Percentiles rank a stretch among this genome's conserved stretches.
Evolutionary conservation across 495 filamentous ascomycete genomes (phyloP).

Genomic region (Astrocystis sublimbata): DNA sequence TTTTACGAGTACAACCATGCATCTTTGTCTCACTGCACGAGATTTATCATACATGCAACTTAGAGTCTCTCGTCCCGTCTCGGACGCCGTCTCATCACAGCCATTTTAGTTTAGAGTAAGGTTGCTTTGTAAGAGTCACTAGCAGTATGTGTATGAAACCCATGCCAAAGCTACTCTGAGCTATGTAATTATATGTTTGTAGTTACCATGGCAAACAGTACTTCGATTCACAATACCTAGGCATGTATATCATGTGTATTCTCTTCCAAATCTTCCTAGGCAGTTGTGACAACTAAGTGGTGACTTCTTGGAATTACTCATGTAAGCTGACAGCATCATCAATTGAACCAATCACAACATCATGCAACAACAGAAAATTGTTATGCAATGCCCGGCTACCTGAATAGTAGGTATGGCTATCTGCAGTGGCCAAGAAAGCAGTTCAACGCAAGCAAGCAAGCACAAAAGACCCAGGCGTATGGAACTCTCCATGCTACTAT

Average conservation of each 20-base stretch:
- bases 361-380: neutral
- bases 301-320: neutral
- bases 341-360: conserved; percentile 4
- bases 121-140: conserved; percentile 1
- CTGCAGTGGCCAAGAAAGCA: neutral
- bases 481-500: too few relatives aligned
- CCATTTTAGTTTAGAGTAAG: neutral
- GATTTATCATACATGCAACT: neutral
- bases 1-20: too few relatives aligned
- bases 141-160: neutral
- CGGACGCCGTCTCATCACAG: neutral
- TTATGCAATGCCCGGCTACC: neutral
- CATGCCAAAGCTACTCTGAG: too few relatives aligned
- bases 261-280: too few relatives aligned
- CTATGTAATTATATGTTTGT: neutral
- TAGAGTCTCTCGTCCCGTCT: neutral
- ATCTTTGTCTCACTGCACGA: neutral
- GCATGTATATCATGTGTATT: too few relatives aligned
- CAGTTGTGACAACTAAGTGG: too few relatives aligned
- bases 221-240: too few relatives aligned
- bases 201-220: too few relatives aligned
- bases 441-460: too few relatives aligned
- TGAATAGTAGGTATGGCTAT: neutral
- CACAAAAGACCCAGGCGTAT: too few relatives aligned
- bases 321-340: neutral